Evolutionary conservation across 306 rosid genomes (phyloP).

Genomic region (Dalbergia cochinchinensis): DNA sequence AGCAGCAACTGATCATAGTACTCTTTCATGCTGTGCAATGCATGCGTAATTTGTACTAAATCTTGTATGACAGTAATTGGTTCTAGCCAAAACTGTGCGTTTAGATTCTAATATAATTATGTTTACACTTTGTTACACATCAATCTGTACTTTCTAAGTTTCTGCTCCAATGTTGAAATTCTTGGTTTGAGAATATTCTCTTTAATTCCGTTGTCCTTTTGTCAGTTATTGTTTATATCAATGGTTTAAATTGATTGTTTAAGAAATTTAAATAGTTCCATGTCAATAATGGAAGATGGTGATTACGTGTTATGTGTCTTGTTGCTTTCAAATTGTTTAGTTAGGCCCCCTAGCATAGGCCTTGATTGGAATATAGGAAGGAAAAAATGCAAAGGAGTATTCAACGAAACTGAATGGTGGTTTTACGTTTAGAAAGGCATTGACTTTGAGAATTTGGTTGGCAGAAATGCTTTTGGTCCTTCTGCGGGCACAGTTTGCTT

Average conservation of each 20-base stretch:
- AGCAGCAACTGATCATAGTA: too few relatives aligned
- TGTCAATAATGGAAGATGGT: too few relatives aligned
- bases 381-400: too few relatives aligned
- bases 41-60: not conserved
- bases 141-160: not conserved
- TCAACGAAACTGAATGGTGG: conserved; percentile 10
- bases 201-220: too few relatives aligned
- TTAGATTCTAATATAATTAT: conserved; percentile 19
- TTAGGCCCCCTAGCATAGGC: not conserved
- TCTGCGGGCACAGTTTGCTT: conserved; percentile 89
- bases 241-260: too few relatives aligned
- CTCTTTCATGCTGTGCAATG: not conserved
- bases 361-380: too few relatives aligned
- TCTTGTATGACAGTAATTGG: conserved; percentile 1
- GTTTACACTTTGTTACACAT: conserved; percentile 11
- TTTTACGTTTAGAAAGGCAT: conserved; percentile 47
- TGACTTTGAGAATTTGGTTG: conserved; percentile 46
- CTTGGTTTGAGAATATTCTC: conserved; percentile 7
- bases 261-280: too few relatives aligned
- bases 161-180: conserved; percentile 25
- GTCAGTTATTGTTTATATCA: too few relatives aligned
- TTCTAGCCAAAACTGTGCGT: not conserved
- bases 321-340: too few relatives aligned
- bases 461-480: conserved; percentile 96
- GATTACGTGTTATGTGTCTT: too few relatives aligned